Evolutionary conservation across 805 yeast species (phyloP), one percentile per base, ranked within the genome.

Genomic region (Candida stauntonica): DNA sequence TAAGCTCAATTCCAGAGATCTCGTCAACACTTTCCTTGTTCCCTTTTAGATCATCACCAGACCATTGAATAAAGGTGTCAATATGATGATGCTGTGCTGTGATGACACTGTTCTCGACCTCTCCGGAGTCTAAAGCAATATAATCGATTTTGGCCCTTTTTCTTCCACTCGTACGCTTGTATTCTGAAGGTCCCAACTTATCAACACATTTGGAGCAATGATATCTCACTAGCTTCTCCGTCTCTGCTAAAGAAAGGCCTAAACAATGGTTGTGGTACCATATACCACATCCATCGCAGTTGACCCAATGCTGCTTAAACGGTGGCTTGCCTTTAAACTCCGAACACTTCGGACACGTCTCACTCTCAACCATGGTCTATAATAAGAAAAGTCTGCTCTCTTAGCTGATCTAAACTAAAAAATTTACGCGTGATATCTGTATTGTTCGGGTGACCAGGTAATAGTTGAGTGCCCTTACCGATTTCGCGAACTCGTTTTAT

Each of bases 101-200:
- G 19, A 39, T 29, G 9, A 48, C 37, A 17, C 41, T 45, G 29
- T 33, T 44, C 9, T 39, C 40, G 54, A 66, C 57, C 26, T 78
- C 81, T 5, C 95, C 95, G 39, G 79, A 81, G 55, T 87, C 75
- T 49, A 87, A 64, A 0, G 95, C 93, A 8, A 76, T 79, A 53
- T 87, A 87, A 55, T 87, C 95, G 31, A 88, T 72, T 36, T 68
- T 68, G n/a, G 66, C 61, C 29, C 66, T 63, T 13, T 70, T 62
- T 17, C 96, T 63, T 30, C 70, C 64, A 40, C 86, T 79, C 27
- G 67, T 67, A 28, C 89, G 62, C 39, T 67, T 72, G 36, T 56
- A 53, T 13, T 67, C 54, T 5, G 80, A 68, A 0, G 77, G 73
- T 1, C 86, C 86, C 36, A 67, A 56, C 15, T 29, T 21, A 3